Base-by-base conservation (phyloP, 2,329 filamentous ascomycete species). In the Aspergillus ustus region DNA sequence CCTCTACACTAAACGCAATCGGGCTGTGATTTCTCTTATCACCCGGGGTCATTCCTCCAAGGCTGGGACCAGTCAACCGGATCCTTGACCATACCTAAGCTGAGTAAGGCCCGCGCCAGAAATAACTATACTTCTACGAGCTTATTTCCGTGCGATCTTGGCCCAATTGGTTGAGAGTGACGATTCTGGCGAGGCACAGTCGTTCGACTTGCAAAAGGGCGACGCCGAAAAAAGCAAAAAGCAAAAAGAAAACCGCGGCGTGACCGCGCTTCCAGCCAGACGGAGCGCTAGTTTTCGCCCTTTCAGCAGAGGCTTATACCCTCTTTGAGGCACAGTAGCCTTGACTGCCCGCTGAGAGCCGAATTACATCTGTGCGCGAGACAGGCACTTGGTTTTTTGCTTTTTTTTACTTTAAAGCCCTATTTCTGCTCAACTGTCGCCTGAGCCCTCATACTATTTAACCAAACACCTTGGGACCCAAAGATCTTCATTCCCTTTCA, bases 1-100 rank as follows among this genome's bases (percentile, higher is more conserved):
- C 58, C 44, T 49, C 55, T 49, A 40, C 65, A 61, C 67, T 69
- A 69, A 66, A 68, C 67, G 66, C 53, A 58, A 67, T 68, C 64
- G 63, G 64, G 63, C 49, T 64, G 60, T 51, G 60, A 40, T 57
- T 45, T 57, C 25, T 59, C 40, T 50, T 60, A 61, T 54, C 59
- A 46, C 57, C 48, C 43, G 56, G 44, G 57, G 43, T 54, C 54
- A 58, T 62, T 34, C 55, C 34, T 57, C 55, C 34, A 13, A 40
- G 53, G 50, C 44, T 56, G 48, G 51, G 46, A 22, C 25, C 52
- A 61, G 61, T 55, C 57, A 60, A 61, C 43, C 49, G 57, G 37
- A 50, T 56, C 56, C 58, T 43, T 22, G 48, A 49, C 52, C 60
- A 61, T 55, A 59, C 45, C 60, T 61, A 57, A 62, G 59, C 57